Evolutionary conservation across 345 rosid genomes (phyloP), one percentile per base, ranked within the genome.

Genomic region (Populus ilicifolia): DNA sequence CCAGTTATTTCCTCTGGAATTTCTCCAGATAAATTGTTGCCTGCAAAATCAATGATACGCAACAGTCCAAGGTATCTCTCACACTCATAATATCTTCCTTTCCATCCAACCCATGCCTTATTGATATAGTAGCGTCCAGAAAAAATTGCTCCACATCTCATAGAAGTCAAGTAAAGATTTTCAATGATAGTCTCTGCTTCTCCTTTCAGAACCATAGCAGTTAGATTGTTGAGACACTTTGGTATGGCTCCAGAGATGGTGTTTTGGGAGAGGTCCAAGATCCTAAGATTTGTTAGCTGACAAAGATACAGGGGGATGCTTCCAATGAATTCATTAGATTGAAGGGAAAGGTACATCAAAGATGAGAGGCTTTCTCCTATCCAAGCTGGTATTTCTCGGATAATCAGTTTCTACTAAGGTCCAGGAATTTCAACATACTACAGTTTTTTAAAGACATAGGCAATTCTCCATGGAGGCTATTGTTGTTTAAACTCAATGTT

Each of bases 371-470:
- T 61, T 54, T 63, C 67, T 18, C 81, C 81, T 3, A 83, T 64
- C 79, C 86, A 83, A 20, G 69, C 13, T 14, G 85, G 74, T 76
- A 77, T 74, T 67, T 1, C 66, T 20, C 83, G 20, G 78, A 73
- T 16, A 83, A 67, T 56, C 33, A 38, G 33, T 83, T 83, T 1
- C 74, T 70, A 30, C 81, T 30, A 6, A 80, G 56, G 64, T 83
- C 81, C 27, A 83, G 6, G 23, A 83, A 61, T 64, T 33, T 66
- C 39, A 80, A 29, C 56, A 11, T 1, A 5, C 1, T 48, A 63
- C 75, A 79, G 7, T 63, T 82, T 67, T 71, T 67, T 46, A 82
- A 5, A 16, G 75, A 75, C 4, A 12, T 8, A 38, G 80, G 80
- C 33, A 79, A 61, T 30, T 61, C 75, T 50, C 85, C 82, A 33